Base-by-base conservation (phyloP, 2,329 filamentous ascomycete genomes). In the Alternaria sp. region DNA sequence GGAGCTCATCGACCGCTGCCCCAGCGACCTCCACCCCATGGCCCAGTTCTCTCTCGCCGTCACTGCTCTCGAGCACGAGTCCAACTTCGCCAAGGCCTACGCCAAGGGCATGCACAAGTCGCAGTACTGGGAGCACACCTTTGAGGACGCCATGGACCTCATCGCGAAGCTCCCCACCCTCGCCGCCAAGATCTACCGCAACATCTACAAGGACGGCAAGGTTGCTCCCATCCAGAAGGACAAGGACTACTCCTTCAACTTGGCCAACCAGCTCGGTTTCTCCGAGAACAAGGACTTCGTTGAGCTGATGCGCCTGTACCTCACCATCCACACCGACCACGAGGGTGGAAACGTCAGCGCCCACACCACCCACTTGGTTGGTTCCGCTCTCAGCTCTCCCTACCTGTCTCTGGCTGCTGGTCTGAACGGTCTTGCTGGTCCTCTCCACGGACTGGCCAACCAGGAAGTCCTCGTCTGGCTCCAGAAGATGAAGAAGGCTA, bases 131-230 rank as follows among this genome's bases (percentile, higher is more conserved):
- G 90, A 91, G 84, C 94, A 98, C 89, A 97, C 94, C 76, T 99
- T 96, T 79, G 96, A 99, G 89, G 96, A 99, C 86, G 96, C 94
- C 68, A 98, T 99, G 95, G 95, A 99, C 86, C 88, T 99, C 82
- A 99, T 99, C 82, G 96, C 96, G 81, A 98, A 98, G 91, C 92
- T 99, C 77, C 96, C 96, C 82, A 97, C 93, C 82, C 97, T 99
- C 79, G 96, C 96, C 71, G 87, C 96, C 70, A 93, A 94, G 86
- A 99, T 99, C 89, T 99, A 99, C 91, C 96, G 97, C 87, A 99
- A 99, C 84, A 91, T 98, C 83, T 99, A 97, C 93, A 97, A 98
- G 90, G 96, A 97, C 80, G 96, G 96, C 86, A 98, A 98, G 91
- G 95, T 99, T 74, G 92, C 93, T 65, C 83, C 94, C 60, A 89